Evolutionary conservation across 306 rosid species (phyloP), one percentile per base, ranked within the genome.

Genomic region (Malus orientalis): DNA sequence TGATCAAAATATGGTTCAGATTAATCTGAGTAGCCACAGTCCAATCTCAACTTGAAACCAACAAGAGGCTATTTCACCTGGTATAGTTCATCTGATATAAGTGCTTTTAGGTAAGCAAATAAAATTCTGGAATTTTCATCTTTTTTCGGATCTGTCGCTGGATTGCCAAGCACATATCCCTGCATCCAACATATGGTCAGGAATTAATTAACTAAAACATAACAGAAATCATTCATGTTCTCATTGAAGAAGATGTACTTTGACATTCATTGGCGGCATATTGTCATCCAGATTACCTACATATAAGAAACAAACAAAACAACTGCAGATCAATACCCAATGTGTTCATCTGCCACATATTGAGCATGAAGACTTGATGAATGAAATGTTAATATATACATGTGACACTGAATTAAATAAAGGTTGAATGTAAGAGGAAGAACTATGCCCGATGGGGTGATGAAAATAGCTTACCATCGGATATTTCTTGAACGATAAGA

Each of bases 141-240:
- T 1, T 14, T 51, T 27, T 55, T 0, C 4, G 0, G 0, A 60
- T 73, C 6, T 15, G 82, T 79, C 20, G 4, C 1, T 29, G 78
- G 82, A 69, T 79, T 79, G 1, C 82, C 82, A 2, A 73, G 51
- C 64, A 57, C 61, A 22, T 66, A 79, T 12, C 82, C 82, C 82
- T 79, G 78, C 9, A 6, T 19, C 13, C 73, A 55, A 23, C 40
- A 5, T 57, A 22, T 58, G 63, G 4, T 20, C 22, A 55, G 22
- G 49, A 19, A 36, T 11, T 33, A 1, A 38, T 9, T 38, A 10
- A 20, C 20, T 27, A 47, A 13, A 16, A 29, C 49, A 19, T 25
- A 9, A 19, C 2, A 32, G 3, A 49, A 49, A 70, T 22, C 3
- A 16, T 23, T 51, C 63, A 32, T 13, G 18, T 30, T 59, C 4